These are phyloP conservation scores for Colletotrichum tropicale DNA, from an alignment of 2,329 filamentous ascomycete genomes.

Conservation along the genomic window DNA sequence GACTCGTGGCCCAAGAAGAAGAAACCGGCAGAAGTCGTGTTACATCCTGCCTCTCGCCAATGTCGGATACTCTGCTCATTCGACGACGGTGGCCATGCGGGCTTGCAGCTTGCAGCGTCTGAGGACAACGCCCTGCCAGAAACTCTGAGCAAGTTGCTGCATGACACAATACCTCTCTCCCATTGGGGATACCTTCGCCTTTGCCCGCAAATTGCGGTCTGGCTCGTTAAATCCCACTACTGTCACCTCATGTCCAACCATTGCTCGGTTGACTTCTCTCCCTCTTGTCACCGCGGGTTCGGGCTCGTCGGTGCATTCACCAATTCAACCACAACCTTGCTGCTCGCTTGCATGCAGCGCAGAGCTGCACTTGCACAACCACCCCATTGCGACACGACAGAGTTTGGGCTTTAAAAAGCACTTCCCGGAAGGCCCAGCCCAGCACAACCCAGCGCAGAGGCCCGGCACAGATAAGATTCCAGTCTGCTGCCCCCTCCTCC, in stretches of 20 bases:
- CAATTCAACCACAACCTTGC: neutral
- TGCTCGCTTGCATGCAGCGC: neutral
- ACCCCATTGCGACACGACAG: neutral
- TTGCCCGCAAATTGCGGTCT: neutral
- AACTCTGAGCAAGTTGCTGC: neutral
- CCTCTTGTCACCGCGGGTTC: neutral
- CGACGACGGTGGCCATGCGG: neutral
- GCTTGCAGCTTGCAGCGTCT: neutral
- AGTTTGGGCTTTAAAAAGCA: neutral
- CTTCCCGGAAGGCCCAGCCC: neutral
- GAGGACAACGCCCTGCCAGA: neutral
- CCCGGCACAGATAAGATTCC: slow-evolving; percentile 7
- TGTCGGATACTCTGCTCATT: neutral
- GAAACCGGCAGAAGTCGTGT: neutral
- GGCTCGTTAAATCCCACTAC: neutral
- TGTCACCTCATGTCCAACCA: neutral
- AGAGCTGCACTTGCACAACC: neutral
- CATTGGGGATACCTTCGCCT: neutral
- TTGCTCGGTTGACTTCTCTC: neutral
- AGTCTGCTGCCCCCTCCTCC: neutral
- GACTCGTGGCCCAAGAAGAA: neutral
- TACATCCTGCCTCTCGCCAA: neutral
- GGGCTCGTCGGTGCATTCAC: neutral
- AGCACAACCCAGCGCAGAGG: neutral
- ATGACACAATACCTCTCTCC: neutral